A percentile compares a stretch with the other conserved stretches of the same genome.
Conservation (phyloP, 2,329 filamentous ascomycete genomes). For the Arachnopeziza araneosa region DNA sequence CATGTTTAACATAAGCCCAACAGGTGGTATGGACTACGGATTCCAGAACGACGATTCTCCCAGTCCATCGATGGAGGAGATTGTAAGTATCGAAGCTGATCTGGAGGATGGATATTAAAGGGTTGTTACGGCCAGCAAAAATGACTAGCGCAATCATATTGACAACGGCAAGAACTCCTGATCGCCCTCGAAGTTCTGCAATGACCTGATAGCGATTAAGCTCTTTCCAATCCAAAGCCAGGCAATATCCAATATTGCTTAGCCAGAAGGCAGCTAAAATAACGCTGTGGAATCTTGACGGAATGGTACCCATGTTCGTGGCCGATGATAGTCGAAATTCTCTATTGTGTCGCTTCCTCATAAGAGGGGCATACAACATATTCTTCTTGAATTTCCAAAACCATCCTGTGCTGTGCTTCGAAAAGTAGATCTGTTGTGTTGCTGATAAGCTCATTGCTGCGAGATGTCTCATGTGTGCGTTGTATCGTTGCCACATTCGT, state of each 20-base stretch:
- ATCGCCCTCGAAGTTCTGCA: conserved; percentile 49
- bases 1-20: conserved; percentile 69
- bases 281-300: conserved; percentile 56
- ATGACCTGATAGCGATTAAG: conserved; percentile 57
- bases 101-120: conserved; percentile 61
- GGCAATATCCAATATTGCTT: conserved; percentile 59
- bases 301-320: conserved; percentile 56
- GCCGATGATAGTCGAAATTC: conserved; percentile 58
- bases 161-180: conserved; percentile 60
- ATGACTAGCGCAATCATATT: conserved; percentile 74
- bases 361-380: conserved; percentile 57
- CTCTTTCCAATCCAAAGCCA: conserved; percentile 54
- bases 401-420: conserved; percentile 49
- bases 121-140: conserved; percentile 70
- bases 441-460: conserved; percentile 50
- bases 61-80: conserved; percentile 71
- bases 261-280: conserved; percentile 51
- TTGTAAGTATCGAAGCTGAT: conserved; percentile 80
- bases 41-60: conserved; percentile 66
- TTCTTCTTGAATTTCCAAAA: conserved; percentile 59
- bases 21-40: conserved; percentile 63
- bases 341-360: conserved; percentile 61
- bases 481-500: conserved; percentile 48
- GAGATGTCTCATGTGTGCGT: conserved; percentile 53
- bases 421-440: conserved; percentile 55